A percentile compares a stretch with the other conserved stretches of the same genome.
Conservation (phyloP, 1,284 basidiomycete genomes). For the Acaromyces ingoldii region DNA sequence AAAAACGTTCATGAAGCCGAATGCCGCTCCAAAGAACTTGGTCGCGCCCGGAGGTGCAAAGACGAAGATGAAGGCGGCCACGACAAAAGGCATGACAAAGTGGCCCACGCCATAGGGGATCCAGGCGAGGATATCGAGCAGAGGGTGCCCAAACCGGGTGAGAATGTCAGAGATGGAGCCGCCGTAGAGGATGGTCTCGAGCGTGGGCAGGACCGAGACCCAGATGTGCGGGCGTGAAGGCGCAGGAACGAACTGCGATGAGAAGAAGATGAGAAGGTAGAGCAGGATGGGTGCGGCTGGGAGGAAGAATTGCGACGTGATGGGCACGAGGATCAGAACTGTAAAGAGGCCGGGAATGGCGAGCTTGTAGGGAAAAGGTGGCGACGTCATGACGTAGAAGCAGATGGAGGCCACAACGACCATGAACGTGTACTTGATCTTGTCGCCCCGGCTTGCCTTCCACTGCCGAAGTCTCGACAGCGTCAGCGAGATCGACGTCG, state of each 20-base stretch:
- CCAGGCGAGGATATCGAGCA: slow-evolving; percentile 91
- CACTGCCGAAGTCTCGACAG: slow-evolving; percentile 34
- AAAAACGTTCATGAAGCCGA: slow-evolving; percentile 87
- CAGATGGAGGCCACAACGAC: slow-evolving; percentile 62
- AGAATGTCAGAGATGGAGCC: slow-evolving; percentile 95
- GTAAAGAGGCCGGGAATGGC: slow-evolving; percentile 70
- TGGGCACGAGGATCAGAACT: slow-evolving; percentile 69
- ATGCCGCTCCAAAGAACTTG: slow-evolving; percentile 78
- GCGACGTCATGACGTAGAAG: slow-evolving; percentile 70
- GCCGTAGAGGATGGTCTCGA: slow-evolving; percentile 90
- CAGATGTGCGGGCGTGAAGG: slow-evolving; percentile 73
- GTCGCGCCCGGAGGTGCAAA: slow-evolving; percentile 73
- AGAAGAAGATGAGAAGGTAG: slow-evolving; percentile 68
- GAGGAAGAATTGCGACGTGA: slow-evolving; percentile 86
- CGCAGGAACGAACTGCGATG: slow-evolving; percentile 75
- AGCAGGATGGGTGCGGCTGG: slow-evolving; percentile 81
- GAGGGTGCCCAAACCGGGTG: slow-evolving; percentile 83
- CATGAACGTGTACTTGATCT: slow-evolving; percentile 44
- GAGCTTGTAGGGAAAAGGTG: slow-evolving; percentile 69
- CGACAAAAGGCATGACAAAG: slow-evolving; percentile 68
- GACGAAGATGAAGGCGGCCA: slow-evolving; percentile 66
- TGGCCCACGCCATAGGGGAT: slow-evolving; percentile 90
- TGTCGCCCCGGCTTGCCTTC: slow-evolving; percentile 27
- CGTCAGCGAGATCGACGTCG: slow-evolving; percentile 38
- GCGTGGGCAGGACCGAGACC: slow-evolving; percentile 84